Conservation (phyloP, 345 rosid species). For the Arabidopsis suecica region DNA sequence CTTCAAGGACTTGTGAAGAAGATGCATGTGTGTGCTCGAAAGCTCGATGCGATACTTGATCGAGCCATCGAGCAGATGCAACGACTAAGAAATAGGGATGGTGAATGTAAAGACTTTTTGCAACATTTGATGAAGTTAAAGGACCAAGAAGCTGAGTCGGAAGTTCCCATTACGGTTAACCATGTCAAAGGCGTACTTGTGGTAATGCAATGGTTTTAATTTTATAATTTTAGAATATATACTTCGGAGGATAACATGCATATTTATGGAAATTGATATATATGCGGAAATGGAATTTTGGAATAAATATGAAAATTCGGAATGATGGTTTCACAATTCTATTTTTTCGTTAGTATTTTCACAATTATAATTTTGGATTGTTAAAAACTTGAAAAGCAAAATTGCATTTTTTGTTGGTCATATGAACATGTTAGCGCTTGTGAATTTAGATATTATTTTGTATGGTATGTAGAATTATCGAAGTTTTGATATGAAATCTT, state of each 20-base stretch:
- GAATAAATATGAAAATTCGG: too few relatives aligned
- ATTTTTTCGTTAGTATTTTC: too few relatives aligned
- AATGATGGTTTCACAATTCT: background rate
- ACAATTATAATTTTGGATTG: too few relatives aligned
- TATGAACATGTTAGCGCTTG: too few relatives aligned
- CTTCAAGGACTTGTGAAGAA: conserved; percentile 58
- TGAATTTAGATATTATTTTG: too few relatives aligned
- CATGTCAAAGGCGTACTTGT: conserved; percentile 61
- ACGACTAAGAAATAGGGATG: conserved; percentile 13
- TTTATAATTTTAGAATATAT: background rate
- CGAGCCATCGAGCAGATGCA: conserved; percentile 48
- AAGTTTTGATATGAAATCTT: too few relatives aligned
- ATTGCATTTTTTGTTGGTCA: too few relatives aligned
- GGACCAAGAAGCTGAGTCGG: conserved; percentile 50
- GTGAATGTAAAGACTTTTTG: conserved; percentile 40
- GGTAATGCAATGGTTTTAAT: conserved; percentile 44
- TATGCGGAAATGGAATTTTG: too few relatives aligned
- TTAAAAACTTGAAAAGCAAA: too few relatives aligned
- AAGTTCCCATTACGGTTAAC: conserved; percentile 46
- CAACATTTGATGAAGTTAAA: conserved; percentile 43
- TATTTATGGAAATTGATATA: too few relatives aligned
- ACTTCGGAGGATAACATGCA: background rate
- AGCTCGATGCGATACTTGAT: conserved; percentile 52
- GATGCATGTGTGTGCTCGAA: conserved; percentile 34
- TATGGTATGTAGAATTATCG: too few relatives aligned